Evolutionary conservation across 2,329 filamentous ascomycete genomes (phyloP), one percentile per base, ranked within the genome.

Genomic region (Nemania bipapillata): DNA sequence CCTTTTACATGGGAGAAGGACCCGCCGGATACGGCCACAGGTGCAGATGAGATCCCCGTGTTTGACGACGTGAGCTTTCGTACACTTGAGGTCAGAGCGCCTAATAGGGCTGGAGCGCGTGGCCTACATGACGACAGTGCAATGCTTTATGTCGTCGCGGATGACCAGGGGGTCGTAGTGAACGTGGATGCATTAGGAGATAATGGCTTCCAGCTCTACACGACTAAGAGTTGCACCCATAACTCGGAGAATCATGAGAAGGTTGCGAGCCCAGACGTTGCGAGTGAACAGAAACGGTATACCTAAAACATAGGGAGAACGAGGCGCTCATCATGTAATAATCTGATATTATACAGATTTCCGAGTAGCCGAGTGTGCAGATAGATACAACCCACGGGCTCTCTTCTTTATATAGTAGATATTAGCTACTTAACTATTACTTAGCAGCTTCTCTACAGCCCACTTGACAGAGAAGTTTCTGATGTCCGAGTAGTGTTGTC

Each of bases 381-480:
- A 52, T 17, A 35, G n/a, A 47, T 26, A 45, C 11, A 35, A 28
- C 22, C 40, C n/a, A 45, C 15, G 54, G 49, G 63, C 28, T 58
- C n/a, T 45, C 42, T 45, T 58, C 12, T 22, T 55, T 37, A 20
- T 8, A 35, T n/a, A 28, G 54, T 26, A 15, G 32, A 35, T 52
- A 59, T 37, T 35, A 7, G 17, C 30, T 68, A 42, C 69, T 79
- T 78, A 86, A 66, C 79, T 81, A 74, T 78, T 86, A 74, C 83
- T 86, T 72, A 91, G 77, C 54, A 91, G 81, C 80, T 90, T 90
- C 77, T 90, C 87, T 5, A 91, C 89, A 1, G 89, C 89, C 89
- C 89, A 91, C 73, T 86, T 87, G 53, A 91, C 89, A n/a, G 87
- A 90, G 74, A 91, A 88, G 77, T 89, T 91, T 68, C 89, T 85